These are phyloP conservation scores for Alternaria infectoria DNA, from an alignment of 2,329 filamentous ascomycete species.

Conservation along the genomic window DNA sequence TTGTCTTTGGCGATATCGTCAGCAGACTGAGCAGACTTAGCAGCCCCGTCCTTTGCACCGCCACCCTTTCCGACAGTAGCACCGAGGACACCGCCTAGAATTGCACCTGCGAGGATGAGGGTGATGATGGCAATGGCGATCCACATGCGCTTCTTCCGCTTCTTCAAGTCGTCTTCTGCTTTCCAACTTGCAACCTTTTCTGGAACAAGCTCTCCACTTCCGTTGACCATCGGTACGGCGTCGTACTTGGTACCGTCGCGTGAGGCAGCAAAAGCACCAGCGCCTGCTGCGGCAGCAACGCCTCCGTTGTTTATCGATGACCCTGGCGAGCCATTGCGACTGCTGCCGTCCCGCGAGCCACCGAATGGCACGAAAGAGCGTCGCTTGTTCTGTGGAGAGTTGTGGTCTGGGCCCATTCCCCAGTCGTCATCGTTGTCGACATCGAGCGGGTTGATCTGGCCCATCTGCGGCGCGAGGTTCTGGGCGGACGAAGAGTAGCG, in stretches of 20 bases:
- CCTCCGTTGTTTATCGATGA: slow-evolving; percentile 42
- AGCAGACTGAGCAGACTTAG: slow-evolving; percentile 25
- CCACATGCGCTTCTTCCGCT: slow-evolving; percentile 70
- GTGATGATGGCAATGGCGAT: slow-evolving; percentile 69
- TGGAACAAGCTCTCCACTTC: slow-evolving; percentile 32
- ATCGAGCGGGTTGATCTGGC: slow-evolving; percentile 73
- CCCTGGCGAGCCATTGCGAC: slow-evolving; percentile 47
- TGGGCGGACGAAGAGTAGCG: slow-evolving; percentile 56
- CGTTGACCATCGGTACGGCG: slow-evolving; percentile 54
- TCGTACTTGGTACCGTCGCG: slow-evolving; percentile 60
- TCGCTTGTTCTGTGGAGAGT: slow-evolving; percentile 55
- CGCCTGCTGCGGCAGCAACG: slow-evolving; percentile 50
- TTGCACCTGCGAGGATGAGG: slow-evolving; percentile 70
- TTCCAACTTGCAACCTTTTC: slow-evolving; percentile 70
- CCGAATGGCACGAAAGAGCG: slow-evolving; percentile 67
- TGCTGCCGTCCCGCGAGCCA: slow-evolving; percentile 50
- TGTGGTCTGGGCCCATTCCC: slow-evolving; percentile 63
- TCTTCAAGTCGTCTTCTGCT: slow-evolving; percentile 54
- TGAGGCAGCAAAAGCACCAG: slow-evolving; percentile 22
- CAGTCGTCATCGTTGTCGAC: slow-evolving; percentile 91
- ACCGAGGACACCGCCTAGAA: slow-evolving; percentile 77
- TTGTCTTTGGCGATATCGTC: slow-evolving; percentile 64
- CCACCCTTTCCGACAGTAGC: slow-evolving; percentile 66
- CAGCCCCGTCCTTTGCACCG: slow-evolving; percentile 29
- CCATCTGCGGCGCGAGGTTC: slow-evolving; percentile 45